Base-by-base conservation (phyloP, 2,329 filamentous ascomycete genomes). In the Aspergillus texensis region DNA sequence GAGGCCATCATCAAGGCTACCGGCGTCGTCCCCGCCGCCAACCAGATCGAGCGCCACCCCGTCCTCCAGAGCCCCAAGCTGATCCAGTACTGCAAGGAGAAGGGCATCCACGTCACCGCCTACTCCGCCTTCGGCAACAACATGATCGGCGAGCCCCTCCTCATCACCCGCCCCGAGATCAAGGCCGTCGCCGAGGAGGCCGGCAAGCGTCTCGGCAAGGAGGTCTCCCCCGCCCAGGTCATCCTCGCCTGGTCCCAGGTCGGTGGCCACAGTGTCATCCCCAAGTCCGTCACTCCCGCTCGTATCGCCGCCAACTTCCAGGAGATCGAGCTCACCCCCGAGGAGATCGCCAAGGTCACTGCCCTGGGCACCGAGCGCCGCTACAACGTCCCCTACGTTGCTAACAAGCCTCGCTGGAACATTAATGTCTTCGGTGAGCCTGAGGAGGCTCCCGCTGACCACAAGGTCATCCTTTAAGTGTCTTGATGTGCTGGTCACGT, bases 31-130 rank as follows among this genome's bases (percentile, higher is more conserved):
- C 89, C 89, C 1, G 86, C 86, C 2, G 84, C 85, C 68, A 91
- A 91, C 77, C 89, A 91, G 77, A 87, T 91, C 66, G 89, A 91
- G 74, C 87, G 87, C 58, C 88, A 91, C 74, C 88, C 89, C 2
- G 89, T 89, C 70, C 81, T 91, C 12, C 89, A 90, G 73, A 89
- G 87, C 72, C 78, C 79, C 2, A 80, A 84, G 21, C 77, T 91
- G 32, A 75, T 89, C 9, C 78, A 83, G 16, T 88, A 84, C 75
- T 87, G 84, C 77, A 77, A 84, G 59, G 74, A 81, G 67, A 85
- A 89, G 74, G 81, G 81, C 64, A 89, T 91, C 65, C 79, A 86
- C 64, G 75, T 90, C 54, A 84, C 86, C 70, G 88, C 88, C 5
- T 90, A 90, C 77, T 89, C 86, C 46, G 77, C 88, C 4, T 83